phyloP scores from a whole-genome alignment of 2,329 filamentous ascomycete species.

The Botrytis elliptica region DNA sequence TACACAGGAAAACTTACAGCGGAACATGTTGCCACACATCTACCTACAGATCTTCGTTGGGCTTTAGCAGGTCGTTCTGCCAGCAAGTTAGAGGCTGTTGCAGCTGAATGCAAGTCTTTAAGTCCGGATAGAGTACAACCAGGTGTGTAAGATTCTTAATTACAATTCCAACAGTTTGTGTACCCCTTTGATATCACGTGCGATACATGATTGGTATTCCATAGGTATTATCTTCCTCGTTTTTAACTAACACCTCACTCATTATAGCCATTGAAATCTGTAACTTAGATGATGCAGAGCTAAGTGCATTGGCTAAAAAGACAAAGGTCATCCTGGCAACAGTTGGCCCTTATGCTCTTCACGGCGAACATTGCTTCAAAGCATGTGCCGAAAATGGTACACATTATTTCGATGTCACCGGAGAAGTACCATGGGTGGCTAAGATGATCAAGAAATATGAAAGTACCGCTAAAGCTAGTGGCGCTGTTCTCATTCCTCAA shows the following conservation, averaged over 20 bases:
- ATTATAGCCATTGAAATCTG: constrained; percentile 53
- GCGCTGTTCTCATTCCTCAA: constrained; percentile 61
- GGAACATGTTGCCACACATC: constrained; percentile 68
- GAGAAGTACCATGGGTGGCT: constrained; percentile 58
- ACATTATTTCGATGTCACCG: constrained; percentile 64
- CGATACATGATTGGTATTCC: background rate
- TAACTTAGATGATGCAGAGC: constrained; percentile 46
- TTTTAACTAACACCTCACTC: background rate
- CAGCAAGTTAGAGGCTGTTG: constrained; percentile 68
- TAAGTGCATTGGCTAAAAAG: constrained; percentile 53
- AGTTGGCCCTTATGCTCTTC: constrained; percentile 57
- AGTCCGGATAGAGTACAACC: constrained; percentile 70
- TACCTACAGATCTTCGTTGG: constrained; percentile 81
- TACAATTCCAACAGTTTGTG: background rate
- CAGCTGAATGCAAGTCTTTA: constrained; percentile 62
- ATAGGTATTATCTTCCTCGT: background rate
- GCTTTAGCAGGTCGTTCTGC: constrained; percentile 81
- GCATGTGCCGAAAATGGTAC: constrained; percentile 62
- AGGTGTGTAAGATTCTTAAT: constrained; percentile 47
- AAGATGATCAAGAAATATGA: constrained; percentile 62
- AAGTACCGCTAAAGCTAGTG: constrained; percentile 49
- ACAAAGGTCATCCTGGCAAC: constrained; percentile 56
- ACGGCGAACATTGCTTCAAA: constrained; percentile 59
- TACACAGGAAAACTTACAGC: constrained; percentile 80
- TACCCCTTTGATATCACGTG: constrained; percentile 5